These are phyloP conservation scores for Wakefieldia striispora DNA, from an alignment of 768 basidiomycete species.

Conservation along the genomic window DNA sequence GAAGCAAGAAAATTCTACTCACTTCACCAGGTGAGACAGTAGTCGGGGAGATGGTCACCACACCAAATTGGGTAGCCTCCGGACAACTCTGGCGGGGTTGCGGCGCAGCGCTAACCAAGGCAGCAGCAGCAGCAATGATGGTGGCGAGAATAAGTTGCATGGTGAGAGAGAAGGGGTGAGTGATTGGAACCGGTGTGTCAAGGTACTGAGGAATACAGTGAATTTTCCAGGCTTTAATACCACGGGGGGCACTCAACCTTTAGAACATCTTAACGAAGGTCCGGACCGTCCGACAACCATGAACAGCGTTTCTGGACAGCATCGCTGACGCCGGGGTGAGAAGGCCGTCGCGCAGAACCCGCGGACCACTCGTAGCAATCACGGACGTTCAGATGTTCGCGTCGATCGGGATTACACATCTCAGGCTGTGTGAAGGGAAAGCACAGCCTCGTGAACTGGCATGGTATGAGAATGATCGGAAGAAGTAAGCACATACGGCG, in stretches of 20 bases:
- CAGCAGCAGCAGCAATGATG: slow-evolving; percentile 8
- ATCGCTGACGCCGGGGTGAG: slow-evolving; percentile 1
- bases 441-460: too few species aligned
- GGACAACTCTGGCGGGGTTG: slow-evolving; percentile 21
- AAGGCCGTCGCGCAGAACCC: slow-evolving; percentile 2
- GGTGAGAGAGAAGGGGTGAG: neutral
- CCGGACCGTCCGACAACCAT: neutral
- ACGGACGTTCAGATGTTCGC: neutral
- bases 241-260: neutral
- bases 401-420: neutral
- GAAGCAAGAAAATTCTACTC: neutral
- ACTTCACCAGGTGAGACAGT: slow-evolving; percentile 26
- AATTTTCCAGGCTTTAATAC: slow-evolving; percentile 10
- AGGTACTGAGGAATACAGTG: neutral
- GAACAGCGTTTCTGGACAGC: neutral
- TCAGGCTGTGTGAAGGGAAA: neutral
- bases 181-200: neutral
- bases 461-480: neutral
- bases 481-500: neutral
- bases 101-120: slow-evolving; percentile 18
- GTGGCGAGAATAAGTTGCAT: slow-evolving; percentile 20
- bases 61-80: slow-evolving; percentile 22
- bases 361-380: neutral
- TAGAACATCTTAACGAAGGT: neutral
- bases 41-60: slow-evolving; percentile 17